Evolutionary conservation across 495 filamentous ascomycete genomes (phyloP), one percentile per base, ranked within the genome.

Genomic region (Trichoderma parareesei): DNA sequence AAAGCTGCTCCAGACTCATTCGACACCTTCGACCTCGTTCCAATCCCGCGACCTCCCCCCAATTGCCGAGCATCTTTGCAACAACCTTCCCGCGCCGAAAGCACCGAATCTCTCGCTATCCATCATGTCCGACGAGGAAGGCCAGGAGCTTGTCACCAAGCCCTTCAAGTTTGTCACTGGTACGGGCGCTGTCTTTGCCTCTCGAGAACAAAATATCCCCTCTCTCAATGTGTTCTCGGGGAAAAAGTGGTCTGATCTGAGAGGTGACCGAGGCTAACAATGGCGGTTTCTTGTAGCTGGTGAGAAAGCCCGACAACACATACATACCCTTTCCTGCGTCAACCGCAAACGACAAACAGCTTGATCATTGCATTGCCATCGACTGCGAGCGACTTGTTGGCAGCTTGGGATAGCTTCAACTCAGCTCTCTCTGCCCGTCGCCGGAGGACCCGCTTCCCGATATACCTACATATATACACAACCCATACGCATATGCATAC

Each of bases 141-240:
- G 37, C 38, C 60, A 66, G 18, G 90, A 97, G 74, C 88, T 88
- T 77, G 86, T 90, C 78, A 97, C 92, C 78, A 99, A 96, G 87
- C 94, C 94, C 78, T 99, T 99, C 89, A 99, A 99, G 88, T 98
- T 97, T 81, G 94, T 98, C 69, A 98, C 94, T 80, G 94, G 93
- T 96, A 87, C 82, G 53, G 53, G 27, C 48, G 27, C 27, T 27
- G 27, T 27, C 27, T 27, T 27, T 8, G 91, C 74, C 67, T 65
- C 42, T 5, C 3, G 10, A 9, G 38, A 11, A 11, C 2, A 70
- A 71, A 74, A 70, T 76, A 67, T 72, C 73, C 40, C 64, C 46
- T 38, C 57, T 67, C 65, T 66, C 64, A 27, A n/a, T 55, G 65
- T 65, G 16, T 41, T 11, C 46, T 27, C 27, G 27, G 27, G 7